Base-by-base conservation (phyloP, 2,329 filamentous ascomycete species). In the Colletotrichum sp. region DNA sequence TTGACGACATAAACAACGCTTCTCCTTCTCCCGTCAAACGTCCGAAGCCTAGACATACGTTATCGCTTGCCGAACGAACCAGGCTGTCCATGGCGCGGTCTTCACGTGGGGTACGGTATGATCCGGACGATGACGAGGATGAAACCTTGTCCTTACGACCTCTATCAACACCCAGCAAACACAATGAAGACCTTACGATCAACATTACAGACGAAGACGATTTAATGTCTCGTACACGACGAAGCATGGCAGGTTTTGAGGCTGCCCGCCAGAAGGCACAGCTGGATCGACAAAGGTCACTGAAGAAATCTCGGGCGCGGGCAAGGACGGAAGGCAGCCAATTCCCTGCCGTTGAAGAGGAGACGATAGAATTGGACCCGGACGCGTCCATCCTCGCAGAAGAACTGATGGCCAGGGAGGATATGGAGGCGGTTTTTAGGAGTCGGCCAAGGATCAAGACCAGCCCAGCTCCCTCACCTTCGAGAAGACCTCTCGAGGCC, bases 361-460 rank as follows among this genome's bases (percentile, higher is more conserved):
- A 77, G 18, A 74, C 34, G 66, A 77, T 15, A 67, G 77, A 78
- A 71, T 84, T 80, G 22, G 84, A 81, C 9, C 84, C 79, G 44
- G 81, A 83, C 36, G 81, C 84, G n/a, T 80, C 84, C 28, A 88
- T 92, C 2, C 89, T 94, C 10, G 88, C 90, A 1, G 93, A 96
- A 81, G 90, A 93, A 78, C 85, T 98, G 55, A 92, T 98, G 72
- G 89, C 78, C 18, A 90, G 93, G 71, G 93, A 95, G 78, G 95
- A 98, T 76, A 94, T 95, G 83, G 93, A 94, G 75, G 94, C 93
- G 30, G 93, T 98, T 2, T 98, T 98, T 83, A 95, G 93, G 85
- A 96, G 95, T 78, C 86, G 96, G 78, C 96, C 96, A 0, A 94
- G 93, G 83, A 92, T 98, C 79, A 93, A 93, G 78, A 91, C 91